Conservation (phyloP, 176 grass and related monocot species). For the Ananas comosus region DNA sequence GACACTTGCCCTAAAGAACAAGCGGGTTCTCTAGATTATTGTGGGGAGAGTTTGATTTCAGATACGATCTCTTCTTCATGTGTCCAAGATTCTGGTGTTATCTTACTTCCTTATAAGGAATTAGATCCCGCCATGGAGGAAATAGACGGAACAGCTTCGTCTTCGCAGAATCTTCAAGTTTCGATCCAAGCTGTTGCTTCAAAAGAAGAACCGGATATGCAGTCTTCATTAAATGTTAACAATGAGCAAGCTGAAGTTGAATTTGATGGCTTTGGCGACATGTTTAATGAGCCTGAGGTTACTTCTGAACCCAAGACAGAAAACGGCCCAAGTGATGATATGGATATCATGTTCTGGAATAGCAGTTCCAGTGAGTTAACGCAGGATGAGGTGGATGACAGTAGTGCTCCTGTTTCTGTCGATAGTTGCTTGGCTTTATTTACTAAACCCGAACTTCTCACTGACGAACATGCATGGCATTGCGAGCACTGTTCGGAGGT, state of each 20-base stretch:
- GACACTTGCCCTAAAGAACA: constrained; percentile 19
- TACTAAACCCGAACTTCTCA: constrained; percentile 65
- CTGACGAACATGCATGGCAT: constrained; percentile 43
- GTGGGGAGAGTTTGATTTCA: constrained; percentile 26
- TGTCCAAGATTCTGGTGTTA: constrained; percentile 26
- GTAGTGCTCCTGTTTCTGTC: constrained; percentile 54
- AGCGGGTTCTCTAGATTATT: constrained; percentile 31
- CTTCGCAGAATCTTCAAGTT: constrained; percentile 30
- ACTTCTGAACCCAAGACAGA: constrained; percentile 53
- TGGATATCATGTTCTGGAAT: constrained; percentile 63
- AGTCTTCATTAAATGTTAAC: constrained; percentile 10
- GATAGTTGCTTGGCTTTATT: constrained; percentile 74
- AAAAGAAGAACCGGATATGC: constrained; percentile 23
- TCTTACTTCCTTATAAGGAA: constrained; percentile 65
- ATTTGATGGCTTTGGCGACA: constrained; percentile 67
- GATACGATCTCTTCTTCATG: constrained; percentile 24
- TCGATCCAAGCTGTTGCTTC: constrained; percentile 25
- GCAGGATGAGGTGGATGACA: constrained; percentile 77
- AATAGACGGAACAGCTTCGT: constrained; percentile 22
- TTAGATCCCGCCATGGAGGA: constrained; percentile 16
- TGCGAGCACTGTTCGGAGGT: constrained; percentile 30
- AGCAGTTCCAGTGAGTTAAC: constrained; percentile 38
- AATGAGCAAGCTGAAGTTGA: constrained; percentile 42
- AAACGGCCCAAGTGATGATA: constrained; percentile 36
- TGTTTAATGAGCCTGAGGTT: constrained; percentile 87